Base-by-base conservation (phyloP, 2,329 filamentous ascomycete species). In the Fusarium torreyae region DNA sequence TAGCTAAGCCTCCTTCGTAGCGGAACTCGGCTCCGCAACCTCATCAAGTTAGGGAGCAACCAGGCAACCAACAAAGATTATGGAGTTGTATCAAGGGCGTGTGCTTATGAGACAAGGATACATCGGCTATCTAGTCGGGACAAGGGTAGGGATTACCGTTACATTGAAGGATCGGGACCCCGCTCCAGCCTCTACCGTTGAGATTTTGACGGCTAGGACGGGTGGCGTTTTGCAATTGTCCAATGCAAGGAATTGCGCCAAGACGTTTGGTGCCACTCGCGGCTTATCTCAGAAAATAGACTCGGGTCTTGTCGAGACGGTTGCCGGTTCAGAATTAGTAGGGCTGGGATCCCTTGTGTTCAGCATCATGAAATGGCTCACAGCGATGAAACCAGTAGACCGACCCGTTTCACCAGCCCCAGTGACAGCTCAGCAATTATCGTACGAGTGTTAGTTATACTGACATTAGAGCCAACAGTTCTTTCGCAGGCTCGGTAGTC, bases 251-350 rank as follows among this genome's bases (percentile, higher is more conserved):
- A 20, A 22, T 48, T 3, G 22, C 22, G 22, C 22, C 22, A 34
- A 11, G 15, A 6, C 15, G 17, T n/a, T 46, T 18, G 26, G 15
- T 26, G 13, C 1, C 13, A 17, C 44, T 43, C 43, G 46, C 31
- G 38, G 43, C 43, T 63, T 44, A 56, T 9, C 48, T 63, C 60
- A 63, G 60, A 63, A 63, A 57, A 18, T 63, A 44, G 60, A 18
- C 26, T 8, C 6, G 22, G 17, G 10, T 8, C 14, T 22, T 17
- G 1, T 59, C 42, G 54, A 59, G 51, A 51, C 31, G 3, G 38
- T 28, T 51, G 11, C 40, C 7, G 13, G 26, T 48, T 56, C 40
- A 11, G 18, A 6, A 34, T 7, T 40, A 45, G 51, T 26, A 31
- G 20, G 28, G 52, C 18, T 28, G 11, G 49, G 33, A 24, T 53